Evolutionary conservation across 2,329 filamentous ascomycete genomes (phyloP).

Genomic region (Fusarium scirpi): DNA sequence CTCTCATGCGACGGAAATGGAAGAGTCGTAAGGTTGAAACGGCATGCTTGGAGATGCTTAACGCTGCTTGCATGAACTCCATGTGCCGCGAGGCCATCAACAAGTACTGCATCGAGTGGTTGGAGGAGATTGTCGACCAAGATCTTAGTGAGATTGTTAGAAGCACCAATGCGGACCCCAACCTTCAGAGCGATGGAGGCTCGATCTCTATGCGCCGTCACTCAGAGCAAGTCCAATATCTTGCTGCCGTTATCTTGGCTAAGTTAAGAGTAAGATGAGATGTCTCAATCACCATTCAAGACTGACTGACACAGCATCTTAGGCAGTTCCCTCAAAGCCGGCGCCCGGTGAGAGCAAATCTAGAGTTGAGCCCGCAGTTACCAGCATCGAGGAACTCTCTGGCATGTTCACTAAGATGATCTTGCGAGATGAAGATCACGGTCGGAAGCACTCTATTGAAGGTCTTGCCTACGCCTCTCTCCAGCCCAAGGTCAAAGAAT

Average conservation of each 20-base stretch:
- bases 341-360: slow-evolving; percentile 55
- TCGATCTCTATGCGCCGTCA: slow-evolving; percentile 72
- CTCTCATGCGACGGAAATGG: slow-evolving; percentile 81
- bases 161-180: slow-evolving; percentile 64
- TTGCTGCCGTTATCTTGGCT: slow-evolving; percentile 80
- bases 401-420: slow-evolving; percentile 75
- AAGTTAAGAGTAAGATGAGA: slow-evolving; percentile 70
- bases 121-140: slow-evolving; percentile 84
- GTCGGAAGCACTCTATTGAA: slow-evolving; percentile 81
- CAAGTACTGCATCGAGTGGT: slow-evolving; percentile 87
- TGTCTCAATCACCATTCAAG: slow-evolving; percentile 43
- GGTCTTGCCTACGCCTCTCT: slow-evolving; percentile 93
- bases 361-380: slow-evolving; percentile 65
- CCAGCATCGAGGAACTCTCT: slow-evolving; percentile 74
- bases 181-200: slow-evolving; percentile 68
- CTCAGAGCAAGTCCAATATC: slow-evolving; percentile 70
- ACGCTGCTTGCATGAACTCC: slow-evolving; percentile 88
- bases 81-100: slow-evolving; percentile 85
- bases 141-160: slow-evolving; percentile 69
- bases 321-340: slow-evolving; percentile 66
- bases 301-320: slow-evolving; percentile 63
- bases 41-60: slow-evolving; percentile 88
- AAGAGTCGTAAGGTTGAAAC: slow-evolving; percentile 89
- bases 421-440: slow-evolving; percentile 66
- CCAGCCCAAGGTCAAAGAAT: slow-evolving; percentile 86